Evolutionary conservation across 2,329 filamentous ascomycete species (phyloP).

Genomic region (Aspergillus persii): DNA sequence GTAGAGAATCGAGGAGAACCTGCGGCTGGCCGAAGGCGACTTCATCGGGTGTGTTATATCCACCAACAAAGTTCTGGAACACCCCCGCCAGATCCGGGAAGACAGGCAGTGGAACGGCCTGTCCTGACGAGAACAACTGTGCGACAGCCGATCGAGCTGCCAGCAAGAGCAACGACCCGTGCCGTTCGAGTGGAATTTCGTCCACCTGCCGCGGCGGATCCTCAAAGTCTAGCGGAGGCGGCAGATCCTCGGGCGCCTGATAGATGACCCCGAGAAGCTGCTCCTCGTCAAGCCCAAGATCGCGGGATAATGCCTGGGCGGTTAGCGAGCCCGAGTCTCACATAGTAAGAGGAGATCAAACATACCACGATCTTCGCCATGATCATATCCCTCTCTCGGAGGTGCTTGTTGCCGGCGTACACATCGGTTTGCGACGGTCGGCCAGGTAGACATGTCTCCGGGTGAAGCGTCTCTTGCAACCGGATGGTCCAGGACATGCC

Average conservation of each 20-base stretch:
- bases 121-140: conserved; percentile 48
- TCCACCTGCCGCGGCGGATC: conserved; percentile 52
- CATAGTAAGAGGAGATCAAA: neutral
- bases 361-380: conserved; percentile 56
- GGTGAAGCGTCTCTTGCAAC: conserved; percentile 58
- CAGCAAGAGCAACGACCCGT: conserved; percentile 55
- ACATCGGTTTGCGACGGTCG: conserved; percentile 50
- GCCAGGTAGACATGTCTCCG: conserved; percentile 50
- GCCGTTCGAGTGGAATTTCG: conserved; percentile 56
- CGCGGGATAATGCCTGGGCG: conserved; percentile 50
- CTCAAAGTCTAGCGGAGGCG: conserved; percentile 50
- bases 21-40: conserved; percentile 48
- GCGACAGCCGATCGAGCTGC: conserved; percentile 52
- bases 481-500: conserved; percentile 48
- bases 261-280: conserved; percentile 48
- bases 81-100: conserved; percentile 55
- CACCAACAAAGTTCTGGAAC: conserved; percentile 52
- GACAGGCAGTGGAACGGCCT: conserved; percentile 42
- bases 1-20: conserved; percentile 53
- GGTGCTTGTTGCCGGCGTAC: conserved; percentile 49
- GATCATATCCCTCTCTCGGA: conserved; percentile 54
- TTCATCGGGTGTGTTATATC: conserved; percentile 36
- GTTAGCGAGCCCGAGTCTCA: conserved; percentile 5
- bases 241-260: conserved; percentile 40
- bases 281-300: conserved; percentile 50